phyloP scores from a whole-genome alignment of 2,329 filamentous ascomycete species.

The Arthroderma sp. region DNA sequence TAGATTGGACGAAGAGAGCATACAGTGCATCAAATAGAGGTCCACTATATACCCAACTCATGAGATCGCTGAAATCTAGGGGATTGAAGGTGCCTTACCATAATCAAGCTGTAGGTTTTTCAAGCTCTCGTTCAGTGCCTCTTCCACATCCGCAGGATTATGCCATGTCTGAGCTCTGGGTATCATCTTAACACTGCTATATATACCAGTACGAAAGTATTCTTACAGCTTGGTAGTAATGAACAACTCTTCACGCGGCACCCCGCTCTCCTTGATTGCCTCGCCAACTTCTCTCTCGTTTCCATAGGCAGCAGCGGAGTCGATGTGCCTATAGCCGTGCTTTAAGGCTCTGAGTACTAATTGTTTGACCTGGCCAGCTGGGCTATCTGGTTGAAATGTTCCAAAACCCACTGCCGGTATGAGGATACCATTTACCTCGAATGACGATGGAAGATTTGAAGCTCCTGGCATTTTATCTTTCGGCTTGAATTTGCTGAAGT shows the following conservation, averaged over 20 bases:
- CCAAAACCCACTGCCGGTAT: conserved; percentile 4
- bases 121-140: conserved; percentile 36
- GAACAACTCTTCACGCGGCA: conserved; percentile 53
- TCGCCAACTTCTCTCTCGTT: conserved; percentile 54
- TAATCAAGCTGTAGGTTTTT: conserved; percentile 40
- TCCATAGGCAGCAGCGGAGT: conserved; percentile 40
- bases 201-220: conserved; percentile 37
- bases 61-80: no score
- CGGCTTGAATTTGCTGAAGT: no score
- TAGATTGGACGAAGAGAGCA: conserved; percentile 3
- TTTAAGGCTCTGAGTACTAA: conserved; percentile 37
- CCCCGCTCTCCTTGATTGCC: conserved; percentile 49
- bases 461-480: no score
- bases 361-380: conserved; percentile 27
- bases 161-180: conserved; percentile 19
- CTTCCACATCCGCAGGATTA: conserved; percentile 36
- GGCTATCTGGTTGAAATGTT: conserved; percentile 7
- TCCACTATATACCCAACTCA: neutral
- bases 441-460: conserved; percentile 1
- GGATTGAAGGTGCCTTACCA: conserved; percentile 32
- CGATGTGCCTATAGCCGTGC: conserved; percentile 42
- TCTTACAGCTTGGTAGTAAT: conserved; percentile 49
- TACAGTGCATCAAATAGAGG: conserved; percentile 21
- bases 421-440: conserved; percentile 1
- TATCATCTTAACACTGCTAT: conserved; percentile 12